Base-by-base conservation (phyloP, 495 filamentous ascomycete species). In the Aspergillus nidulans region DNA sequence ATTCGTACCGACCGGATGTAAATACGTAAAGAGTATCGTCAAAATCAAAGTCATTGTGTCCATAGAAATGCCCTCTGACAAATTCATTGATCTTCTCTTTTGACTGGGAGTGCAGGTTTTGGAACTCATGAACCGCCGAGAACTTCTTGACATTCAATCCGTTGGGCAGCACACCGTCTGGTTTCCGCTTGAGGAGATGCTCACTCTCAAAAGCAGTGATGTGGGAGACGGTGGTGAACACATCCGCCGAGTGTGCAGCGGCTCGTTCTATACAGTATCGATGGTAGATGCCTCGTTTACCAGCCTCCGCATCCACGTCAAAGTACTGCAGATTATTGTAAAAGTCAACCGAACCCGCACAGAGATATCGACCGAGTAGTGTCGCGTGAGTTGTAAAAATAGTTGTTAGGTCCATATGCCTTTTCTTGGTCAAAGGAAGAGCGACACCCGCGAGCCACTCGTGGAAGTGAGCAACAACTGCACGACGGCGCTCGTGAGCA, bases 311-410 rank as follows among this genome's bases (percentile, higher is more conserved):
- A 67, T 98, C 94, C 19, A 96, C 90, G 66, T 98, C 92, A 64
- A 98, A 98, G 74, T 85, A 86, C 69, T 97, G 94, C 18, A 98
- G 86, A 67, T 97, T 96, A 77, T 98, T 98, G 78, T 98, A 98
- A 71, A 98, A 98, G 69, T 98, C 94, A 24, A 97, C 94, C 2
- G 90, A 96, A 28, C 94, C 94, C 36, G 94, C 94, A 63, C 94
- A 98, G 40, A 98, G 87, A 63, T 98, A 98, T 47, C 94, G 85
- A 45, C 94, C 94, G 23, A 98, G 81, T 4, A 98, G 77, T 6
- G 94, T 98, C 10, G 94, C 94, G 66, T 98, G 94, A 4, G 94
- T 98, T 30, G 94, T 98, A 74, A 98, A 98, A 69, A 98, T 97
- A 59, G 95, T 97, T 8, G 94, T 98, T 43, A 96, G 81, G 65